Percentiles rank a stretch among this genome's conserved stretches.
These are phyloP conservation scores for Magnaporthales sp. DNA, from an alignment of 2,329 filamentous ascomycete genomes.

Conservation along the genomic window DNA sequence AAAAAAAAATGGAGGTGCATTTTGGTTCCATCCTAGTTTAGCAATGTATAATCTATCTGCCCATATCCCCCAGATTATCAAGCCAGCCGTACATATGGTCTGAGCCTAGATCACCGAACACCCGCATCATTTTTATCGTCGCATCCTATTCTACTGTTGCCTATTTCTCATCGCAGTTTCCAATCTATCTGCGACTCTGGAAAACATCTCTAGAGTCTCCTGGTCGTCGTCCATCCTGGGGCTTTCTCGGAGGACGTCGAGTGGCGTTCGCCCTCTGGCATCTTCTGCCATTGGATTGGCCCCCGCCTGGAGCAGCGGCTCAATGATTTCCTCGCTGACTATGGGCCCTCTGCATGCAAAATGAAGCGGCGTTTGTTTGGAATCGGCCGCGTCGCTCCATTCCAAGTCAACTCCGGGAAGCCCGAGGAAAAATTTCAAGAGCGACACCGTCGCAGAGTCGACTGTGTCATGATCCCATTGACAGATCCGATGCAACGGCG, in stretches of 20 bases:
- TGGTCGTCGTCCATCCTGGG: too few relatives aligned
- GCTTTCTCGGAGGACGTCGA: neutral
- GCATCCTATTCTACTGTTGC: neutral
- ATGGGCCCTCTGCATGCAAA: neutral
- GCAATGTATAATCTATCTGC: too few relatives aligned
- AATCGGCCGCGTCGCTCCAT: neutral
- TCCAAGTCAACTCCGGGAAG: neutral
- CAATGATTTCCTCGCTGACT: neutral
- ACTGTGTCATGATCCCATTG: rapidly evolving
- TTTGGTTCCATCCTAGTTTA: too few relatives aligned
- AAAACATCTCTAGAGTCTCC: too few relatives aligned
- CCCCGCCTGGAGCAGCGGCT: neutral
- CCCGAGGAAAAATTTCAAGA: neutral
- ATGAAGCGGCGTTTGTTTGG: neutral
- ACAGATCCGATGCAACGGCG: neutral
- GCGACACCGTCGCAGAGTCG: neutral
- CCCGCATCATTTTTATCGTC: neutral
- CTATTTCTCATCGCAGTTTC: too few relatives aligned
- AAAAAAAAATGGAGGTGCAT: too few relatives aligned
- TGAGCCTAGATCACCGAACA: too few relatives aligned
- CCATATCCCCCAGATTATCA: neutral
- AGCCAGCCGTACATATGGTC: neutral
- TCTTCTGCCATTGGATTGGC: neutral
- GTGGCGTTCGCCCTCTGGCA: neutral
- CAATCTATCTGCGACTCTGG: too few relatives aligned